Conservation (phyloP, 768 basidiomycete genomes). For the Tricholoma furcatifolium region DNA sequence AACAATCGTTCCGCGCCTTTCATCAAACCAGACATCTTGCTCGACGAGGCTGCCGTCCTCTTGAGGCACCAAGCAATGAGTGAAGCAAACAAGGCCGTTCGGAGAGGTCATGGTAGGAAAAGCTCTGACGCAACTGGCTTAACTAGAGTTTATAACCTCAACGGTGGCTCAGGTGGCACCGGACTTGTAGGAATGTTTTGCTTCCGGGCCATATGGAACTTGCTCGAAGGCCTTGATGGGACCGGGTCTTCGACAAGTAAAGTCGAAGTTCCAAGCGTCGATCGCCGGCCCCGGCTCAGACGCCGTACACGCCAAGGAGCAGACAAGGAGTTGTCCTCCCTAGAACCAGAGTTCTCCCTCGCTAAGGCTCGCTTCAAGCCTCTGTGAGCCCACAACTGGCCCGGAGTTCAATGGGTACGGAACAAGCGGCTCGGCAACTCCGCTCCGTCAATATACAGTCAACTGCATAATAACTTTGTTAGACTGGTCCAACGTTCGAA, state of each 20-base stretch:
- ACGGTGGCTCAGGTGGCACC: background rate
- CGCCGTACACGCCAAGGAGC: background rate
- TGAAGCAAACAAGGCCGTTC: slow-evolving; percentile 81
- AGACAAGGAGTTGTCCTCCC: no score
- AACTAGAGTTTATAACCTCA: slow-evolving; percentile 4
- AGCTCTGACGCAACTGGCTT: background rate
- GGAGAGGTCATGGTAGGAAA: slow-evolving; percentile 35
- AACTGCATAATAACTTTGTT: background rate
- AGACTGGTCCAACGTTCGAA: background rate
- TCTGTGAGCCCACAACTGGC: background rate
- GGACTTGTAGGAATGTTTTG: slow-evolving; percentile 13
- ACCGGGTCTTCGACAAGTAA: background rate
- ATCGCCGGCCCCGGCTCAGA: background rate
- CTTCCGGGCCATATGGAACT: slow-evolving; percentile 17
- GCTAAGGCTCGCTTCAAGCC: background rate
- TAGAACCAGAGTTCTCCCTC: background rate
- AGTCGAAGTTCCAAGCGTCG: no score
- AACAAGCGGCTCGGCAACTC: slow-evolving; percentile 1
- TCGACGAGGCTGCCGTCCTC: slow-evolving; percentile 77
- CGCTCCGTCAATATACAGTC: background rate
- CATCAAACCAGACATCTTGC: slow-evolving; percentile 83
- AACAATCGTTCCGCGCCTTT: slow-evolving; percentile 67
- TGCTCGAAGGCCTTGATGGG: slow-evolving; percentile 7
- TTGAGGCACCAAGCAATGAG: slow-evolving; percentile 77
- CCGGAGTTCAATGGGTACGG: background rate